Evolutionary conservation across 306 rosid genomes (phyloP), one percentile per base, ranked within the genome.

Genomic region (Cyclanthera cordifolia): DNA sequence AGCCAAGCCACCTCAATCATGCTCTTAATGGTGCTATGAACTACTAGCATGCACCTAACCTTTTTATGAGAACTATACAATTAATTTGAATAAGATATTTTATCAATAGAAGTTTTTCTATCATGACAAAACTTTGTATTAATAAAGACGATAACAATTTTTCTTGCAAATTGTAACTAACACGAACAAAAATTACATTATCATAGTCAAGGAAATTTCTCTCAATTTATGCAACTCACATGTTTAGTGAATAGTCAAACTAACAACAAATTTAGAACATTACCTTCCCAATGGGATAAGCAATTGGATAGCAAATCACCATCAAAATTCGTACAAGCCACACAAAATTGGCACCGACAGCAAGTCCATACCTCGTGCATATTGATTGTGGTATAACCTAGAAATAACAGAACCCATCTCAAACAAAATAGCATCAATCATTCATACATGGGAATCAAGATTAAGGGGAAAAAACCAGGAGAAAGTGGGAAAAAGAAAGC

Each of bases 361-460:
- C 95, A 67, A 94, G 99, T 58, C 97, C 97, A 73, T 94, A 90
- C 78, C 91, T 81, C 60, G 91, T 81, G 80, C 99, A 94, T 78
- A 87, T 94, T 69, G 99, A 85, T 83, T 94, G 99, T 11, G 99
- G 99, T 57, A 94, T 94, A 77, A 94, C 97, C 99, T 94, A 82
- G 68, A 64, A 76, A 46, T 10, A 58, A 41, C 57, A 67, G 37
- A 12, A 70, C 72, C 59, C 13, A 27, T 17, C 68, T 8, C 4
- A 24, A 37, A 37, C 27, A 43, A 15, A 15, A 37, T 2, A 45
- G 46, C 12, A 28, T 48, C 11, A 53, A 68, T 73, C 30, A 74
- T 47, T 67, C 49, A 54, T 3, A 59, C 28, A 48, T 8, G 23
- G 50, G 32, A 17, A 70, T 43, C 68, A 66, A 54, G 17, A 20